phyloP scores from a whole-genome alignment of 805 yeast genomes.

The Priceomyces melissophilus region DNA sequence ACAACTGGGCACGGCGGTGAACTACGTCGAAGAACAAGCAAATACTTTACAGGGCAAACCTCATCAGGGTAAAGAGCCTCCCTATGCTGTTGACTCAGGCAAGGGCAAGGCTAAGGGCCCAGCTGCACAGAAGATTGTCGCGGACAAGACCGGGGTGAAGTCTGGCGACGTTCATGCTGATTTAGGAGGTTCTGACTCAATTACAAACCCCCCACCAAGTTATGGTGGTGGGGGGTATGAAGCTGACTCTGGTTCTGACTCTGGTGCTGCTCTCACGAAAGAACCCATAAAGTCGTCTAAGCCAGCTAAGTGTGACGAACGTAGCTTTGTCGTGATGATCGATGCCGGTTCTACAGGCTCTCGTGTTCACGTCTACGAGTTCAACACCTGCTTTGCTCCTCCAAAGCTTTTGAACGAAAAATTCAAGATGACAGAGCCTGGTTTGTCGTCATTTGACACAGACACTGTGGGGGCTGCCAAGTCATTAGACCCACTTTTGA shows the following conservation, averaged over 20 bases:
- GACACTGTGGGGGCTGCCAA: conserved; percentile 83
- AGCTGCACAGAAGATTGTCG: conserved; percentile 5
- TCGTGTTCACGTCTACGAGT: conserved; percentile 89
- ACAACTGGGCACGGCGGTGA: conserved; percentile 14
- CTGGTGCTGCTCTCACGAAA: not conserved
- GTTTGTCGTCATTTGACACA: conserved; percentile 78
- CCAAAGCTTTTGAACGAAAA: conserved; percentile 77
- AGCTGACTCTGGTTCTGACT: conserved; percentile 1
- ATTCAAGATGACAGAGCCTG: conserved; percentile 89
- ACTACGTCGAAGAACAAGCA: conserved; percentile 14
- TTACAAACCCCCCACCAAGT: not conserved
- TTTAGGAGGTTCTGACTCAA: conserved; percentile 7
- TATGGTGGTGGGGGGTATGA: conserved; percentile 1
- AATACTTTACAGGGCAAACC: conserved; percentile 33
- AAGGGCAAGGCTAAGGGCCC: conserved; percentile 3
- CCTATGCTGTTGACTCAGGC: conserved; percentile 20
- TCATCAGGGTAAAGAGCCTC: conserved; percentile 33
- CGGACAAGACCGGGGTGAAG: conserved; percentile 7
- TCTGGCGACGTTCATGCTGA: conserved; percentile 14
- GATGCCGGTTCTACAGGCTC: conserved; percentile 99
- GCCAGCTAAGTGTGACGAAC: conserved; percentile 23
- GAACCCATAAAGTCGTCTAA: not conserved
- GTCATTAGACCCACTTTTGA: conserved; percentile 80
- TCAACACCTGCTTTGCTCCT: conserved; percentile 81
- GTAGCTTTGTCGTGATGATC: conserved; percentile 83